phyloP scores from a whole-genome alignment of 208 protist genomes.

The Tritrichomonas musculus region DNA sequence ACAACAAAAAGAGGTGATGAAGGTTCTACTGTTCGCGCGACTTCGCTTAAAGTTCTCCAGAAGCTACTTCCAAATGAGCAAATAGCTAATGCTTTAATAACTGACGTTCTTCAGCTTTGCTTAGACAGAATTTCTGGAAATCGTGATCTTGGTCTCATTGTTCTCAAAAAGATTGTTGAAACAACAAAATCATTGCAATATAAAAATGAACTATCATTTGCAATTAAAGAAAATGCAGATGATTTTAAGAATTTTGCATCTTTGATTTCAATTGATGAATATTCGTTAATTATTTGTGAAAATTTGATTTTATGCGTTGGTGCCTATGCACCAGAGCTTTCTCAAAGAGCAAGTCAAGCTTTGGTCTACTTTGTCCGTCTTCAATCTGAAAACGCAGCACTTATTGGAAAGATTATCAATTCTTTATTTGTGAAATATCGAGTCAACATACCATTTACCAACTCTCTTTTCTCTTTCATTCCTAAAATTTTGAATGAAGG shows the following conservation, averaged over 20 bases:
- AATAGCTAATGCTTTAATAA: not conserved
- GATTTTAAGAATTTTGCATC: not conserved
- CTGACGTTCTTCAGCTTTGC: not conserved
- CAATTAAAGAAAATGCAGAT: not conserved
- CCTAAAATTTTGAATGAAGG: not conserved
- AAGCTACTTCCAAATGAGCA: not conserved
- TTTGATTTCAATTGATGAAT: not conserved
- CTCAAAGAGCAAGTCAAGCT: not conserved
- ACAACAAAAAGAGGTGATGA: conserved; percentile 30
- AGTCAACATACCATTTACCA: not conserved
- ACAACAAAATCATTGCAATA: not conserved
- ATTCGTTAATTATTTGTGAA: not conserved
- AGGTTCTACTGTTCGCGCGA: not conserved
- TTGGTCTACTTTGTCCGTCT: not conserved
- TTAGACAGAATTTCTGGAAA: not conserved
- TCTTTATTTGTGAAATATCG: not conserved
- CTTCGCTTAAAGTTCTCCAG: not conserved
- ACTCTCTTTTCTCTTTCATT: not conserved
- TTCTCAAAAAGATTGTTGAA: not conserved
- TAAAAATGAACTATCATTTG: not conserved
- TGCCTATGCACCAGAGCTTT: not conserved
- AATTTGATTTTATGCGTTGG: not conserved
- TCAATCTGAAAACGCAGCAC: not conserved
- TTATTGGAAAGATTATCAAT: not conserved
- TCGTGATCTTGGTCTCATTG: not conserved